A percentile compares a stretch with the other conserved stretches of the same genome.
Conservation (phyloP, 208 protist species). For the Crithidia fasciculata region DNA sequence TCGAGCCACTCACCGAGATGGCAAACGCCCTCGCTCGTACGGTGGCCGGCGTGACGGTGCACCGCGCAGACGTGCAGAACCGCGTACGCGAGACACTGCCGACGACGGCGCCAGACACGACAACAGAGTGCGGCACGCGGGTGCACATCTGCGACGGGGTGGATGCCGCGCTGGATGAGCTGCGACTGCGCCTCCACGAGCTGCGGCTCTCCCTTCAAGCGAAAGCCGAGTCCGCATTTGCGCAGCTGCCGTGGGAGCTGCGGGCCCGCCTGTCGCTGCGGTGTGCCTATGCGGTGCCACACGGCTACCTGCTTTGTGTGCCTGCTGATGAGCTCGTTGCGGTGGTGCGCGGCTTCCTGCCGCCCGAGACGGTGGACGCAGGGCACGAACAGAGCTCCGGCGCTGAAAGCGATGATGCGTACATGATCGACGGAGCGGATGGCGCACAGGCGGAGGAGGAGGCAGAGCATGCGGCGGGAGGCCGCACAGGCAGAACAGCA, state of each 20-base stretch:
- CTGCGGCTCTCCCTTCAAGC: constrained; percentile 29
- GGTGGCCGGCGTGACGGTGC: not conserved
- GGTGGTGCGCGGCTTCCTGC: not conserved
- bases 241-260: constrained; percentile 31
- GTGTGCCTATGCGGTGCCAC: constrained; percentile 32
- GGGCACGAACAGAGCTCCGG: too few relatives aligned
- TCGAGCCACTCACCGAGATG: constrained; percentile 42
- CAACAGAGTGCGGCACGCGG: too few relatives aligned
- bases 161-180: constrained; percentile 42
- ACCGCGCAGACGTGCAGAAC: not conserved
- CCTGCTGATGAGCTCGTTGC: constrained; percentile 15
- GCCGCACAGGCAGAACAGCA: too few relatives aligned
- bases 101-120: not conserved
- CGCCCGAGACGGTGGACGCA: not conserved
- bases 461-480: not conserved
- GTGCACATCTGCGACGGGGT: constrained; percentile 31
- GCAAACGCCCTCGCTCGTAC: constrained; percentile 10
- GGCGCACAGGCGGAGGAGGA: not conserved
- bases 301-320: constrained; percentile 45
- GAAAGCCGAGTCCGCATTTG: constrained; percentile 32
- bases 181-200: constrained; percentile 36
- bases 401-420: too few relatives aligned
- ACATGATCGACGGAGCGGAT: not conserved
- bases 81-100: not conserved
- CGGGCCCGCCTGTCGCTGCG: constrained; percentile 25